Base-by-base conservation (phyloP, 225 moss, liverwort and hornwort genomes). In the Anthoceros angustus region DNA sequence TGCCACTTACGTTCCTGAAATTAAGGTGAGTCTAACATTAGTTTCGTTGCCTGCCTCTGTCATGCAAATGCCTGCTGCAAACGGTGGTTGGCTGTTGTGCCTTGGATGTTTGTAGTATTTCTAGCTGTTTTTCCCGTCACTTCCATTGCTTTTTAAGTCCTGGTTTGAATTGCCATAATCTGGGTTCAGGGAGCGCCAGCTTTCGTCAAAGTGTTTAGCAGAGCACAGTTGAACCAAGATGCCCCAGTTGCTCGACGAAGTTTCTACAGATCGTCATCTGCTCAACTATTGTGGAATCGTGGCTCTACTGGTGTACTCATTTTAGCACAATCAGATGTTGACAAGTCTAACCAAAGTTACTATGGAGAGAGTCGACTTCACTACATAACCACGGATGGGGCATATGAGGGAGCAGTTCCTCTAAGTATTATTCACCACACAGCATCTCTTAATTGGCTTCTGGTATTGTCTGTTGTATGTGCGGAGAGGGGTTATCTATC, bases 301-400 rank as follows among this genome's bases (percentile, higher is more conserved):
- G 88, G 88, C 15, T 89, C 98, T 49, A 87, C 98, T 5, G 92
- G 89, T 41, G 84, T 92, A 55, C 71, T 98, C 68, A 86, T 92
- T 2, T 65, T 98, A 69, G 89, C 98, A 61, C 82, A 82, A 15
- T 86, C 92, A 24, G 92, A 98, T 83, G 84, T 98, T 62, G 98
- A 98, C 81, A 98, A 98, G 77, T 87, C 84, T 26, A 98, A 98
- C 71, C 88, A 89, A 75, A 98, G 79, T 63, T 98, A 98, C 75
- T 84, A 87, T 64, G 98, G 98, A 49, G 92, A 98, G 73, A 81
- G 75, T 61, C 78, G 87, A 67, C 79, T 98, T 40, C 92, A 98
- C 72, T 98, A 80, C 63, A 69, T 98, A 43, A 87, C 82, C 7
- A 87, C 80, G 23, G 85, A 98, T 74, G 92, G 98, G 38, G 77